phyloP scores from a whole-genome alignment of 1,284 basidiomycete species.

The Ganoderma sp. region DNA sequence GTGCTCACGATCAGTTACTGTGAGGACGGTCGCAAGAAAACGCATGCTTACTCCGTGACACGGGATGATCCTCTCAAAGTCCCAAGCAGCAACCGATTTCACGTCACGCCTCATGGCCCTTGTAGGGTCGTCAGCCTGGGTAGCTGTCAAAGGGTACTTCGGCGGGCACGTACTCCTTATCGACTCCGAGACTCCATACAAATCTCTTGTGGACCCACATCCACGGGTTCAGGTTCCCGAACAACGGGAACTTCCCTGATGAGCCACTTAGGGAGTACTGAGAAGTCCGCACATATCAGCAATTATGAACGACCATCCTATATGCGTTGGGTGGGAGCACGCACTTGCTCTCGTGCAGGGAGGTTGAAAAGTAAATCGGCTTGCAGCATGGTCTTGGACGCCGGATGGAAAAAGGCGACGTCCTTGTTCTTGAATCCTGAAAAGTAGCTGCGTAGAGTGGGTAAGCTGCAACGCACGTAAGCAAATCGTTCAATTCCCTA shows the following conservation, averaged over 20 bases:
- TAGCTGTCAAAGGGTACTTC: constrained; percentile 6
- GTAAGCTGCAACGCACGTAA: too few relatives aligned
- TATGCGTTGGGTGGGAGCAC: constrained; percentile 30
- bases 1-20: neutral
- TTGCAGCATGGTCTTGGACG: constrained; percentile 80
- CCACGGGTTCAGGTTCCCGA: constrained; percentile 60
- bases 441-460: constrained; percentile 64
- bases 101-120: constrained; percentile 80
- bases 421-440: constrained; percentile 87
- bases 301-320: constrained; percentile 12
- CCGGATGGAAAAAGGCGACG: constrained; percentile 85
- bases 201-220: constrained; percentile 65
- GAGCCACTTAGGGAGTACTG: constrained; percentile 61
- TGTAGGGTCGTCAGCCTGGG: neutral
- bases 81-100: constrained; percentile 78
- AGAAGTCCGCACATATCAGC: too few relatives aligned
- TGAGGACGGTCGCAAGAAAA: constrained; percentile 7
- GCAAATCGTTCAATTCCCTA: constrained; percentile 32
- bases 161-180: constrained; percentile 61
- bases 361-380: constrained; percentile 94
- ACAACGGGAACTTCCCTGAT: constrained; percentile 53
- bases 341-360: constrained; percentile 84
- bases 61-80: constrained; percentile 89
- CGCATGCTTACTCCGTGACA: constrained; percentile 82
- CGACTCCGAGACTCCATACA: constrained; percentile 54